phyloP scores from a whole-genome alignment of 2,329 filamentous ascomycete species.

The Penicillium expansum region DNA sequence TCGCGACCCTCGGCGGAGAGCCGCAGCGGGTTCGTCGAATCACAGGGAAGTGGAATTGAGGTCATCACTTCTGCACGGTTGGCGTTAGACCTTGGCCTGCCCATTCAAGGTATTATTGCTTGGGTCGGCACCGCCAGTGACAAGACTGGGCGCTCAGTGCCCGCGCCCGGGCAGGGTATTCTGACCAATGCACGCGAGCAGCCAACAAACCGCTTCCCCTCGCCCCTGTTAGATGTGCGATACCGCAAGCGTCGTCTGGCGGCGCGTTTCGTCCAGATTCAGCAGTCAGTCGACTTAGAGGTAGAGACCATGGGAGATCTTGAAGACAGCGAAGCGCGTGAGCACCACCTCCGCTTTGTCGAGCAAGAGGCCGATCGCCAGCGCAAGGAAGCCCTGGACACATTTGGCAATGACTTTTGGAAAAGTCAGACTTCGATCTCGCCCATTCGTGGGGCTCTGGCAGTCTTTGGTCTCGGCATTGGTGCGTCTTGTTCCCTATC shows the following conservation, averaged over 20 bases:
- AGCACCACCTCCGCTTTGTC: background rate
- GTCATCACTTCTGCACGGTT: conserved; percentile 95
- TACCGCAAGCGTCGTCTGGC: conserved; percentile 93
- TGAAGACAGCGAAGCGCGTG: background rate
- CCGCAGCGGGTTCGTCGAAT: conserved; percentile 97
- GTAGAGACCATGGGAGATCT: background rate
- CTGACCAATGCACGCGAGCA: conserved; percentile 90
- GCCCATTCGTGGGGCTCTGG: conserved; percentile 87
- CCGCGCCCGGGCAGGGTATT: conserved; percentile 91
- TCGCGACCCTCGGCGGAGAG: conserved; percentile 94
- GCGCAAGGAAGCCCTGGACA: background rate
- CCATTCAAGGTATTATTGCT: conserved; percentile 89
- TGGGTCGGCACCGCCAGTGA: conserved; percentile 93
- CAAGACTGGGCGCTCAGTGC: conserved; percentile 96
- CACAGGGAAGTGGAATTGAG: conserved; percentile 94
- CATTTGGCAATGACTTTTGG: background rate
- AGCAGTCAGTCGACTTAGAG: conserved; percentile 49
- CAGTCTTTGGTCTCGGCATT: conserved; percentile 95
- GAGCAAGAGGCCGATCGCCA: background rate
- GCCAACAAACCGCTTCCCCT: conserved; percentile 76
- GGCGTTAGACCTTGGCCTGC: conserved; percentile 94
- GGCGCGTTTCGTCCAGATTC: conserved; percentile 85
- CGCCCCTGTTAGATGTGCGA: conserved; percentile 90
- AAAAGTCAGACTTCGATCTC: conserved; percentile 58
- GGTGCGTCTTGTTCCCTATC: conserved; percentile 33